phyloP scores from a whole-genome alignment of 106 monocot genomes.

The Allium fistulosum region DNA sequence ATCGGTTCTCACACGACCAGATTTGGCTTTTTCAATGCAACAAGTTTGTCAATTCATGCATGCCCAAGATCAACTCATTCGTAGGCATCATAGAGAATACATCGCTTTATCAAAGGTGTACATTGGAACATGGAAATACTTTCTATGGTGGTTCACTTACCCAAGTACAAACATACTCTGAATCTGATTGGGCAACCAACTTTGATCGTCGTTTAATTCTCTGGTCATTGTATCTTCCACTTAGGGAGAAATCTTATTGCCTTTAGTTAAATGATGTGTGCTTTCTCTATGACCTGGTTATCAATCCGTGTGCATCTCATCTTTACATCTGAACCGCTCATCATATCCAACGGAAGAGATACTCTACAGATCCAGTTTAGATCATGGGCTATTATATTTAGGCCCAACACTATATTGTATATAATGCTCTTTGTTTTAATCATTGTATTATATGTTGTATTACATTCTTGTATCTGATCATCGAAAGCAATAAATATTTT shows the following conservation, averaged over 20 bases:
- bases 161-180: background rate
- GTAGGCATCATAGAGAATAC: background rate
- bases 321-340: no score
- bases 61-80: background rate
- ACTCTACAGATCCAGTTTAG: no score
- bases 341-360: no score
- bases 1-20: background rate
- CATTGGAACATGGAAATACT: background rate
- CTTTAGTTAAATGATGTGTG: no score
- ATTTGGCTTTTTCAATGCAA: background rate
- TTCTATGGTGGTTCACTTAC: background rate
- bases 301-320: no score
- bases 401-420: no score
- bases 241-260: background rate
- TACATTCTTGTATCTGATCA: no score
- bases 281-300: no score
- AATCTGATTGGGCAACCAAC: background rate
- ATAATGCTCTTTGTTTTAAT: no score
- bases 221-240: background rate
- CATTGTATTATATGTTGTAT: no score
- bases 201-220: background rate
- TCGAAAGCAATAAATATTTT: no score
- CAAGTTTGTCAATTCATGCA: background rate
- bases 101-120: background rate
- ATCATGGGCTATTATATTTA: no score